phyloP scores from a whole-genome alignment of 768 basidiomycete species.

The Russula olivacea region DNA sequence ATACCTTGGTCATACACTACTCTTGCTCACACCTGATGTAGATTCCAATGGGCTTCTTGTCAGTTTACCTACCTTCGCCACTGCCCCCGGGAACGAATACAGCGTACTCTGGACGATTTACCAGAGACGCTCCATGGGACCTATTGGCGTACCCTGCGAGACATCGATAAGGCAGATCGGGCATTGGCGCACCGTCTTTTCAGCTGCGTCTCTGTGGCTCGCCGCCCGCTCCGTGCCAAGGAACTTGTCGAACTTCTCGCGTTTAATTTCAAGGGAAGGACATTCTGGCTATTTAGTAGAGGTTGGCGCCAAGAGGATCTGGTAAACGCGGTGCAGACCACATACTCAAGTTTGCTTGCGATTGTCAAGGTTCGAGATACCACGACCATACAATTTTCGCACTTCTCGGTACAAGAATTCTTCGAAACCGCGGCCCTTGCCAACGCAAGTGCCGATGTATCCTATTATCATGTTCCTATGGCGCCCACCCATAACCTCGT shows the following conservation, averaged over 20 bases:
- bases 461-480: not conserved
- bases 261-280: not conserved
- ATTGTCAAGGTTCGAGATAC: not conserved
- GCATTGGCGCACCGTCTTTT: not conserved
- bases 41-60: not conserved
- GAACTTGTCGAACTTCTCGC: not conserved
- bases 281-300: not conserved
- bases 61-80: not conserved
- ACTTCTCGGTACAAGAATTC: not conserved
- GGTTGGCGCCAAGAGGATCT: not conserved
- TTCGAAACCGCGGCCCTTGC: not conserved
- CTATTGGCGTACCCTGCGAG: not conserved
- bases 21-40: not conserved
- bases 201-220: not conserved
- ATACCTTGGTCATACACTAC: not conserved
- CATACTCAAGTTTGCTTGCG: not conserved
- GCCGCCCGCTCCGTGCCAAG: not conserved
- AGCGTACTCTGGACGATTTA: not conserved
- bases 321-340: not conserved
- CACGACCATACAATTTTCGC: not conserved
- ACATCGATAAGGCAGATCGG: not conserved
- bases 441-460: not conserved
- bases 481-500: not conserved
- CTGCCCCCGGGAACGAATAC: not conserved
- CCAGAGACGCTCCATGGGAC: not conserved